A percentile compares a stretch with the other conserved stretches of the same genome.
Conservation (phyloP, 2,329 filamentous ascomycete genomes). For the Rutstroemia sp. region DNA sequence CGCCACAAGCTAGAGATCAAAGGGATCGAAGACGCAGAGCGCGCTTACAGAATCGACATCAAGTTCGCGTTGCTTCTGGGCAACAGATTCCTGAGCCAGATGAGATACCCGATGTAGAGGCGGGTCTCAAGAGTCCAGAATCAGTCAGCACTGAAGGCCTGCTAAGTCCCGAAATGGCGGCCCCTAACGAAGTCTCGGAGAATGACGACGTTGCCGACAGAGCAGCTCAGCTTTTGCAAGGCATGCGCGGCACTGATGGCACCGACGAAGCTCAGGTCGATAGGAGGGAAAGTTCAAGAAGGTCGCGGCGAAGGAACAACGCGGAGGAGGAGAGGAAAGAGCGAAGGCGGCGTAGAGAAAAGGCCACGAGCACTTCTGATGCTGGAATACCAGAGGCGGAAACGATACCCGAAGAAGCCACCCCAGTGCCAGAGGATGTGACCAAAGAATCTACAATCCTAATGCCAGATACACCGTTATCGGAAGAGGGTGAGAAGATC, state of each 20-base stretch:
- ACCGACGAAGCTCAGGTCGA: slow-evolving; percentile 43
- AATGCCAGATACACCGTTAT: slow-evolving; percentile 6
- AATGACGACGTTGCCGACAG: slow-evolving; percentile 72
- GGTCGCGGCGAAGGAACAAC: slow-evolving; percentile 50
- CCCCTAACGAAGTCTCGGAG: slow-evolving; percentile 18
- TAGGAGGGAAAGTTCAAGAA: slow-evolving; percentile 54
- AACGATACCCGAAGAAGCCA: slow-evolving; percentile 13
- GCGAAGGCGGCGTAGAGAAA: slow-evolving; percentile 59
- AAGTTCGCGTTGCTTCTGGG: slow-evolving; percentile 82
- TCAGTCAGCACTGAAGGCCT: slow-evolving; percentile 29
- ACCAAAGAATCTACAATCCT: slow-evolving; percentile 2
- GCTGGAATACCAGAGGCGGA: slow-evolving; percentile 9
- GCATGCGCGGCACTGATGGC: slow-evolving; percentile 59
- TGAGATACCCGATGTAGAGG: slow-evolving; percentile 52
- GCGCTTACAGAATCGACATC: slow-evolving; percentile 81
- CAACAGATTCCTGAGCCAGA: slow-evolving; percentile 74
- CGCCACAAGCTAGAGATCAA: slow-evolving; percentile 82
- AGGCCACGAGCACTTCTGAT: slow-evolving; percentile 35
- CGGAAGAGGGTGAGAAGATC: slow-evolving; percentile 16
- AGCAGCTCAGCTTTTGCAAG: slow-evolving; percentile 76
- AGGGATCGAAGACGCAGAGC: slow-evolving; percentile 82
- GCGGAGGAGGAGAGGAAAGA: slow-evolving; percentile 71
- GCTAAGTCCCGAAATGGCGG: slow-evolving; percentile 16
- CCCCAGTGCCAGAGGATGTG: not conserved
- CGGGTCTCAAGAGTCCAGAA: slow-evolving; percentile 45